Evolutionary conservation across 2,329 filamentous ascomycete genomes (phyloP), one percentile per base, ranked within the genome.

Genomic region (Amauroascus verrucosus): DNA sequence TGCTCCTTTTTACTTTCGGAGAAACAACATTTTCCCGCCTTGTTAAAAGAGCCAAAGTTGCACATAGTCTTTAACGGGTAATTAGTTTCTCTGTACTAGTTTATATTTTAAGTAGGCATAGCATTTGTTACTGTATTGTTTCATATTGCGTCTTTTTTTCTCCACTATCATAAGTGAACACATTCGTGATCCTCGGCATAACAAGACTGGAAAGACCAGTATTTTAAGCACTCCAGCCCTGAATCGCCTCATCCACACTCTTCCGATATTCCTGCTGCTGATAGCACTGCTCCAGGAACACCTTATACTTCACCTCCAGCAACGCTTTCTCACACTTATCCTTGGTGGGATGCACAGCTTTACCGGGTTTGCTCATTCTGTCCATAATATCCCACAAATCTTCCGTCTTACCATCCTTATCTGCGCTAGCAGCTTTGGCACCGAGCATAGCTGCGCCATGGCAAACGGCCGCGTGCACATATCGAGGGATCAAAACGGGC

Each of bases 371-470:
- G 73, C 87, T 95, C 84, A 96, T 93, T 54, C 89, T 82, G 69
- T 95, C 88, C 93, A 98, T 98, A 67, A 98, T 96, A 61, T 83
- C 81, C 93, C 93, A 98, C 57, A 98, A 75, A 38, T 85, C 81
- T 73, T 96, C 90, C 0, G 86, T 90, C 63, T 84, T 83, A 43
- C 88, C 87, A 8, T 86, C 78, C 37, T 78, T 77, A 63, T 86
- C 83, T 30, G 85, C 85, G 62, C 85, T 93, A 6, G 91, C 93
- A n/a, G 93, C 93, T 72, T 97, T 97, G 55, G 89, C 93, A 37
- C 93, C 93, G 22, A 98, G 78, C 91, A 98, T 98, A 54, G 93
- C 93, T 6, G 93, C 93, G n/a, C 93, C 93, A 65, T 97, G 90
- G 24, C 95, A 91, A 6, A 98, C 93, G 5, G 93, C 93, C 1